Conservation (phyloP, 1,284 basidiomycete species). For the Tausonia pullulans region DNA sequence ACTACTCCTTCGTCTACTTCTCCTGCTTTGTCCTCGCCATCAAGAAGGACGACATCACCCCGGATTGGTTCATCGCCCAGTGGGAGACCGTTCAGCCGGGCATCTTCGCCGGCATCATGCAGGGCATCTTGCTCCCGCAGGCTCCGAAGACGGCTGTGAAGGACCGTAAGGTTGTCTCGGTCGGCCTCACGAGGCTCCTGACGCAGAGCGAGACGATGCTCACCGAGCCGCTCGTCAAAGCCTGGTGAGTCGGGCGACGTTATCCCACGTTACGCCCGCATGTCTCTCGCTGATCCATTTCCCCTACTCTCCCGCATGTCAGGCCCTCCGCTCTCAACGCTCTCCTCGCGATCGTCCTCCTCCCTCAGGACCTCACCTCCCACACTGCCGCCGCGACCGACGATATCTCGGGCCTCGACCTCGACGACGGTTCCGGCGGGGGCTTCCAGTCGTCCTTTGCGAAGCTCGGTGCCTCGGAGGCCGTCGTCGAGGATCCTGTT, state of each 20-base stretch:
- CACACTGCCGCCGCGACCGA: slow-evolving; percentile 32
- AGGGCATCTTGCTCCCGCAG: slow-evolving; percentile 70
- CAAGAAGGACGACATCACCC: slow-evolving; percentile 55
- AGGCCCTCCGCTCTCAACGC: slow-evolving; percentile 61
- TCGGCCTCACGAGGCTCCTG: slow-evolving; percentile 73
- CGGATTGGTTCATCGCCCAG: slow-evolving; percentile 63
- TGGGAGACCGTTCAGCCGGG: slow-evolving; percentile 77
- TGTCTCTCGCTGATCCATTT: slow-evolving; percentile 9
- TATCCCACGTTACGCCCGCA: not conserved
- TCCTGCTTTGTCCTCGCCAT: slow-evolving; percentile 64
- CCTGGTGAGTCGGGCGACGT: slow-evolving; percentile 47
- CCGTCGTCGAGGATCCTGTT: slow-evolving; percentile 34
- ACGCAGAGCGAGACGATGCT: slow-evolving; percentile 61
- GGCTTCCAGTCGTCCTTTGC: slow-evolving; percentile 93
- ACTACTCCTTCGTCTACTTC: slow-evolving; percentile 72
- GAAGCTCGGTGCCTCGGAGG: slow-evolving; percentile 65
- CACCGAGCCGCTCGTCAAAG: slow-evolving; percentile 47
- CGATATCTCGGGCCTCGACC: slow-evolving; percentile 55
- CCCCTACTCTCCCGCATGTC: slow-evolving; percentile 2
- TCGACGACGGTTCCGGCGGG: slow-evolving; percentile 52
- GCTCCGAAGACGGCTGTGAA: slow-evolving; percentile 65
- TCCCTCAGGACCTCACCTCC: slow-evolving; percentile 53
- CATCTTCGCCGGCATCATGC: slow-evolving; percentile 72
- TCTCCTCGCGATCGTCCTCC: slow-evolving; percentile 63
- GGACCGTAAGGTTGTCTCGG: slow-evolving; percentile 69